These are phyloP conservation scores for Barnettozyma siamensis DNA, from an alignment of 805 yeast species.

Conservation along the genomic window DNA sequence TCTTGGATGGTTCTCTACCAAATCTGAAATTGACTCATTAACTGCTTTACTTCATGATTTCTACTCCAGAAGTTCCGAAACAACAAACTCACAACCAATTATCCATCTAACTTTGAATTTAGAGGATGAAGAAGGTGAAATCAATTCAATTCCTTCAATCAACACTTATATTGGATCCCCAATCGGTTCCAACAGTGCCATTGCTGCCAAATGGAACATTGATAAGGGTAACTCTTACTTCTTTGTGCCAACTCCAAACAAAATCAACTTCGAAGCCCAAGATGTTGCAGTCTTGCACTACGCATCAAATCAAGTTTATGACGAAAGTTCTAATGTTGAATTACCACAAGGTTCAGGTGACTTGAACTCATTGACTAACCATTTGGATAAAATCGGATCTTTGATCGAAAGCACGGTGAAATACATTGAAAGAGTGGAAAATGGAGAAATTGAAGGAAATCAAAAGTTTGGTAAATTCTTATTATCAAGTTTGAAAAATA, in stretches of 20 bases:
- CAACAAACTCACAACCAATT: conserved; percentile 72
- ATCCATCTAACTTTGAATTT: conserved; percentile 68
- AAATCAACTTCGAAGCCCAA: conserved; percentile 47
- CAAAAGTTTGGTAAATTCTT: conserved; percentile 62
- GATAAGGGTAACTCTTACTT: conserved; percentile 44
- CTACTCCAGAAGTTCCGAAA: conserved; percentile 61
- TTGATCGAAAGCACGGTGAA: conserved; percentile 45
- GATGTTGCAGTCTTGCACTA: conserved; percentile 55
- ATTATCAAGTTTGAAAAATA: conserved; percentile 48
- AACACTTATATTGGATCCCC: conserved; percentile 74
- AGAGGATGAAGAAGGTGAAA: conserved; percentile 34
- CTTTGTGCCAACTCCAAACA: conserved; percentile 72
- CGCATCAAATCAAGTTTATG: conserved; percentile 35
- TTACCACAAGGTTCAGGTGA: conserved; percentile 33
- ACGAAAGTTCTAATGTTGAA: conserved; percentile 22
- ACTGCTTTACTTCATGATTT: conserved; percentile 78
- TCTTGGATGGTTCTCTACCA: conserved; percentile 80
- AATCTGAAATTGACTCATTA: conserved; percentile 56
- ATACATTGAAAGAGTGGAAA: conserved; percentile 40
- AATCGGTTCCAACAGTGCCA: conserved; percentile 48
- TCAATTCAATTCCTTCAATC: conserved; percentile 46
- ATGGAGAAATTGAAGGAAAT: conserved; percentile 42
- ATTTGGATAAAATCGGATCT: conserved; percentile 39
- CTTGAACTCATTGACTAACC: conserved; percentile 39
- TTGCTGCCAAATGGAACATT: conserved; percentile 32